phyloP scores from a whole-genome alignment of 805 yeast species.

The Ogataea wickerhamii region DNA sequence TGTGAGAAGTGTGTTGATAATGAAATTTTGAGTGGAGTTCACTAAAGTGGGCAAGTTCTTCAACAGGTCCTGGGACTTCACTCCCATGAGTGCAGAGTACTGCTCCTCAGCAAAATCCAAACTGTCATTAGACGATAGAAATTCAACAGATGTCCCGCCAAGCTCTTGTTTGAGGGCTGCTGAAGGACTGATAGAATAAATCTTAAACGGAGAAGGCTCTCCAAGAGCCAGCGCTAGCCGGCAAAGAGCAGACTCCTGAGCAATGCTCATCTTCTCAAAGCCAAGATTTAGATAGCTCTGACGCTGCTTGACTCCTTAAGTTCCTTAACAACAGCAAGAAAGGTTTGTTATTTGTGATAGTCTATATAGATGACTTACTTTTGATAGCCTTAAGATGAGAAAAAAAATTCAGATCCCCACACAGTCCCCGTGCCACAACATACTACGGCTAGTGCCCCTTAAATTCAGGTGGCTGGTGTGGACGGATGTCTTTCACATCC shows the following conservation, averaged over 20 bases:
- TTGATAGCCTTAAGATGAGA: no score
- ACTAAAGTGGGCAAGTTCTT: slow-evolving; percentile 56
- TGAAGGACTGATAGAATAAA: slow-evolving; percentile 15
- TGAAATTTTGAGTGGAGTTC: slow-evolving; percentile 36
- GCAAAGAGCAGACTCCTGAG: slow-evolving; percentile 5
- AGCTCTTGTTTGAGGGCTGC: slow-evolving; percentile 1
- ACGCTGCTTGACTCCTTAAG: no score
- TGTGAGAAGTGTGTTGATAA: slow-evolving; percentile 59
- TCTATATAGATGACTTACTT: no score
- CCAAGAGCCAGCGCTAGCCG: slow-evolving; percentile 10
- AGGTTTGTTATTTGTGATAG: no score
- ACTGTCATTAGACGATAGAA: slow-evolving; percentile 47
- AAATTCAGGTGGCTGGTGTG: not conserved
- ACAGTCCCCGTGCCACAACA: not conserved
- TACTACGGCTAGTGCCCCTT: not conserved
- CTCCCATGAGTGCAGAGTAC: slow-evolving; percentile 42
- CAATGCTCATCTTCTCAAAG: slow-evolving; percentile 6
- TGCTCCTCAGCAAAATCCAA: slow-evolving; percentile 40
- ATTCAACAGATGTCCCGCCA: slow-evolving; percentile 11
- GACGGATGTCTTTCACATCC: not conserved
- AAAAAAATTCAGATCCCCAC: slow-evolving; percentile 4
- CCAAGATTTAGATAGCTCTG: no score
- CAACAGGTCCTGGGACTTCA: slow-evolving; percentile 52
- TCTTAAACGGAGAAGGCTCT: slow-evolving; percentile 11
- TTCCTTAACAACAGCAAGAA: no score